Evolutionary conservation across 202 grass and related monocot species (phyloP).

Genomic region (Panicum virgatum): DNA sequence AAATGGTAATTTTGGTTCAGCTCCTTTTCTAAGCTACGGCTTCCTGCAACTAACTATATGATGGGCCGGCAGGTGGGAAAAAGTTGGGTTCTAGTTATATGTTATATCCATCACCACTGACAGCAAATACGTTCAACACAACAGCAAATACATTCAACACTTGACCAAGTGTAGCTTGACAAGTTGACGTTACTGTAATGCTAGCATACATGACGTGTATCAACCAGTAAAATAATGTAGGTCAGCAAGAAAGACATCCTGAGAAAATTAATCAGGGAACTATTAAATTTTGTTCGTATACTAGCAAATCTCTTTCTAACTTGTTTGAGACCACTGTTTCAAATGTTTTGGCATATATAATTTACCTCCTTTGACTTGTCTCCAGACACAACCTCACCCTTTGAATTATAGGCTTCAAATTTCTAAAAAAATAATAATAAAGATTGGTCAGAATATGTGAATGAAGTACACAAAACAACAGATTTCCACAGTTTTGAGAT

Average conservation of each 20-base stretch:
- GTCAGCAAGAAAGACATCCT: not conserved
- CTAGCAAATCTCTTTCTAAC: conserved; percentile 7
- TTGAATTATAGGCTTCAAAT: conserved; percentile 95
- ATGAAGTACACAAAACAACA: conserved; percentile 25
- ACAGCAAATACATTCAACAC: not conserved
- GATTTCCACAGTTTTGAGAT: conserved; percentile 6
- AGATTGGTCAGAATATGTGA: conserved; percentile 19
- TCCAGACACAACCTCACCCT: conserved; percentile 74
- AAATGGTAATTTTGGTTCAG: not conserved
- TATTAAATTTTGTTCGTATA: conserved; percentile 3
- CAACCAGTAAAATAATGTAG: not conserved
- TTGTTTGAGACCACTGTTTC: conserved; percentile 17
- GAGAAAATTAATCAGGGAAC: not conserved
- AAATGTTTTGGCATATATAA: conserved; percentile 29
- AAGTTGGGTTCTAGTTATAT: not conserved
- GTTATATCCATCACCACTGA: conserved; percentile 8
- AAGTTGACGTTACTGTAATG: not conserved
- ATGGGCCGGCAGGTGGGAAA: not conserved
- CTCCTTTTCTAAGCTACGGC: not conserved
- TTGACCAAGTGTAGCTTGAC: not conserved
- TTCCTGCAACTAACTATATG: not conserved
- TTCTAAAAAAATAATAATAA: conserved; percentile 62
- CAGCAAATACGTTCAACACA: not conserved
- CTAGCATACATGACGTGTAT: not conserved
- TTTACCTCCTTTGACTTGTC: conserved; percentile 92